These are phyloP conservation scores for Oligophagozyma castellii DNA, from an alignment of 1,139 yeast species.

Conservation along the genomic window DNA sequence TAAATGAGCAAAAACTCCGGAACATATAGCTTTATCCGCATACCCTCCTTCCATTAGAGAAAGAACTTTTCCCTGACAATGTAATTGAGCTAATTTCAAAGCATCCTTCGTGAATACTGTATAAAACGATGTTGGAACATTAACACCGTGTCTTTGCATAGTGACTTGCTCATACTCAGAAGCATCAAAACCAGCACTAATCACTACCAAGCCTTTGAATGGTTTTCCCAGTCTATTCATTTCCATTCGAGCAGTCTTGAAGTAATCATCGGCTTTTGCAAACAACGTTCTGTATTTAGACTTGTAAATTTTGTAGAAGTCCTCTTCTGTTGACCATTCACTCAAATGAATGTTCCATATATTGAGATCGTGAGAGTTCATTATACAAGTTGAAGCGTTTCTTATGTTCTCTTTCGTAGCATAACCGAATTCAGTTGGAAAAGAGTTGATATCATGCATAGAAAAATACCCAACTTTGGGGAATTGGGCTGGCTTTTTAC, in stretches of 20 bases:
- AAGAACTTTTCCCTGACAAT: conserved; percentile 47
- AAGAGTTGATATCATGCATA: conserved; percentile 73
- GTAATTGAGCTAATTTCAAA: conserved; percentile 47
- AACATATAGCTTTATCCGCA: conserved; percentile 68
- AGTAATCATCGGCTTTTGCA: conserved; percentile 55
- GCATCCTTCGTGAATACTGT: conserved; percentile 63
- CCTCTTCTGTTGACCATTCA: conserved; percentile 45
- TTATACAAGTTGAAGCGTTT: conserved; percentile 67
- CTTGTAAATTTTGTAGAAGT: conserved; percentile 52
- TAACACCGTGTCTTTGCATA: conserved; percentile 79
- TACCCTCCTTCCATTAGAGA: conserved; percentile 81
- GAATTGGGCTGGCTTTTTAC: conserved; percentile 37
- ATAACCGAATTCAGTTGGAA: conserved; percentile 70
- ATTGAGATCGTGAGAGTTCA: conserved; percentile 62
- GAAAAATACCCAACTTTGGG: conserved; percentile 77
- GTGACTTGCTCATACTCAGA: conserved; percentile 69
- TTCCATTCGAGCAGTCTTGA: conserved; percentile 36
- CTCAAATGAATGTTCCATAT: conserved; percentile 81
- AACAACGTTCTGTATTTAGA: conserved; percentile 49
- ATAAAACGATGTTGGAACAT: conserved; percentile 74
- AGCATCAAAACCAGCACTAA: conserved; percentile 85
- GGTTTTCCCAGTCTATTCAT: conserved; percentile 31
- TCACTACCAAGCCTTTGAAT: conserved; percentile 56
- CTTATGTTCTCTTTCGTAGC: conserved; percentile 60
- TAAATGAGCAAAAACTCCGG: conserved; percentile 71